Base-by-base conservation (phyloP, 208 protist species). In the Wallacemonas sp. region DNA sequence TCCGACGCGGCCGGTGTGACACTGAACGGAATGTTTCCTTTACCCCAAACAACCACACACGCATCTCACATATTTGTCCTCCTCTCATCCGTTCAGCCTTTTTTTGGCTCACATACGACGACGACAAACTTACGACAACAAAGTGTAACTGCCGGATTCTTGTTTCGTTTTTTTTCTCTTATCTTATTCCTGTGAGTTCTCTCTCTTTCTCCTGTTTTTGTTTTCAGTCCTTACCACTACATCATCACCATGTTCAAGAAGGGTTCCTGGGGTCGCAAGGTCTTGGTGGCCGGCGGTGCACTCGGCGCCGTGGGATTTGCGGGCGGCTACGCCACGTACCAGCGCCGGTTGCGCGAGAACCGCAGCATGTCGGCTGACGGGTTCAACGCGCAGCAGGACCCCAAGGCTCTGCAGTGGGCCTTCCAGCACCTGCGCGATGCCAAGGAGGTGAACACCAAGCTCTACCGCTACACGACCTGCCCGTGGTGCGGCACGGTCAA, bases 401-500 rank as follows among this genome's bases (percentile, higher is more conserved):
- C 74, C 25, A 70, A 70, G 23, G 70, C 79, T 46, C 67, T 96
- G 12, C 46, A 65, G 12, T 81, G 61, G 36, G 85, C 85, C 3
- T 72, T 91, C 57, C 70, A 74, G 50, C 70, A 82, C 55, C 65
- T 93, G 1, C 67, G 46, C 20, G 71, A 88, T 69, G 5, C 61
- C 11, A 76, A 74, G 41, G 75, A 84, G 23, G 72, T 79, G 22
- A 62, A 57, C 42, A 73, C 72, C 3, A 76, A 84, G 57, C 54
- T 97, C 14, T 97, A 81, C 74, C 83, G 89, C 36, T 97, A 97
- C 74, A 90, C 89, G 11, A 95, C 92, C 1, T 97, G 92, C 75
- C 92, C 92, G n/a, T 97, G 88, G 76, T 97, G 89, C 52, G 88
- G 86, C 42, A 95, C 87, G 1, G 84, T 92, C 28, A 94, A 94